Conservation (phyloP, 2,329 filamentous ascomycete genomes). For the Geosmithia putterillii region DNA sequence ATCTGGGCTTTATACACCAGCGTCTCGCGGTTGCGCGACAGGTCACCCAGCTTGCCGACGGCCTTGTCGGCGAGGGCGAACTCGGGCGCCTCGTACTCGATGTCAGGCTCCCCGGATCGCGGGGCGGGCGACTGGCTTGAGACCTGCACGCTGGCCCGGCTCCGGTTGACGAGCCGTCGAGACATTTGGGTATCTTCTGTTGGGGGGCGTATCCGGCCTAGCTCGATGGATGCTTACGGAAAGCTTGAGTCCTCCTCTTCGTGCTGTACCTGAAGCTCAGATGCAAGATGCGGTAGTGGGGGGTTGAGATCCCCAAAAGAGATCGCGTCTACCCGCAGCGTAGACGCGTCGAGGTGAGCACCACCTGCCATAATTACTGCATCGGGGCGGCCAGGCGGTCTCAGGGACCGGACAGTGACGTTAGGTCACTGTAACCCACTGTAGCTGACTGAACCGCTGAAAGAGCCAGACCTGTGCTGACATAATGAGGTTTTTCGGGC, state of each 20-base stretch:
- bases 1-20: conserved; percentile 33
- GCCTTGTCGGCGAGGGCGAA: conserved; percentile 28
- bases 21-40: conserved; percentile 27
- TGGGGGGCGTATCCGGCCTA: background rate
- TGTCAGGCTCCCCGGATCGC: background rate
- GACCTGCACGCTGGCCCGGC: background rate
- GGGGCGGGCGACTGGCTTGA: background rate
- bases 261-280: too few relatives aligned
- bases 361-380: too few relatives aligned
- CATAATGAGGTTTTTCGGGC: too few relatives aligned
- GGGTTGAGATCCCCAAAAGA: too few relatives aligned
- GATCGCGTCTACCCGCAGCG: too few relatives aligned
- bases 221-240: background rate
- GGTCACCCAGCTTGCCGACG: conserved; percentile 25
- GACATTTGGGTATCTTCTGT: conserved; percentile 13
- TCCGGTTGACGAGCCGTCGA: conserved; percentile 17
- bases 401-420: too few relatives aligned
- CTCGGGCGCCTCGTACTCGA: conserved; percentile 31
- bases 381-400: too few relatives aligned
- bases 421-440: too few relatives aligned
- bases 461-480: too few relatives aligned
- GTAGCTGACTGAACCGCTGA: too few relatives aligned
- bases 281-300: too few relatives aligned
- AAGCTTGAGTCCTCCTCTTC: background rate
- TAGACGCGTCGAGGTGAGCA: too few relatives aligned